Evolutionary conservation across 2,329 filamentous ascomycete genomes (phyloP).

Genomic region (Clarireedia paspali): DNA sequence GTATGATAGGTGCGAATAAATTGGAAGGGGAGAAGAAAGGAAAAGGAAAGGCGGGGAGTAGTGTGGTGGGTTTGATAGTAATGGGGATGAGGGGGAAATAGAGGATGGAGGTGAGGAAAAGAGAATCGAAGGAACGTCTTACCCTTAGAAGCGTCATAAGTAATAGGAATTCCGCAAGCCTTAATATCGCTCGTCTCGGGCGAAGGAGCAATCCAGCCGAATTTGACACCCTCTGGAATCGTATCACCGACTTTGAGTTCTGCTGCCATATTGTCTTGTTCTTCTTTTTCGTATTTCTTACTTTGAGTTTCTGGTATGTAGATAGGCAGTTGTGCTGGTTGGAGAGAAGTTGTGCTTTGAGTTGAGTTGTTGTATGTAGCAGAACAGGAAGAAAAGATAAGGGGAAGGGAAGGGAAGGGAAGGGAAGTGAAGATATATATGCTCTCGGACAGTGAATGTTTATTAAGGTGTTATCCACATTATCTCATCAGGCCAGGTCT

Average conservation of each 20-base stretch:
- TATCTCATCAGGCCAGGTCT: too few relatives aligned
- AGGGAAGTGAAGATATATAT: too few relatives aligned
- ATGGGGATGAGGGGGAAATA: background rate
- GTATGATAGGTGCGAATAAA: too few relatives aligned
- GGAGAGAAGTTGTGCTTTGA: background rate
- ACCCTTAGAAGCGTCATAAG: conserved; percentile 74
- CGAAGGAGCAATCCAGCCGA: conserved; percentile 76
- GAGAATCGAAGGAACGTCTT: conserved; percentile 8
- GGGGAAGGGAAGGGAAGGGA: too few relatives aligned
- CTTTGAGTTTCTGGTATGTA: too few relatives aligned
- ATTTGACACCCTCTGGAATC: conserved; percentile 75
- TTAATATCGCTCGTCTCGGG: conserved; percentile 61
- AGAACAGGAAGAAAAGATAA: too few relatives aligned
- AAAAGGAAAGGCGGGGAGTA: background rate
- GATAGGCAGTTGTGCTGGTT: too few relatives aligned
- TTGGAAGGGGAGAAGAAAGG: background rate
- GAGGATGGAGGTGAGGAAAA: background rate
- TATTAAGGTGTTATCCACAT: too few relatives aligned
- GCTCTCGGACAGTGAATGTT: too few relatives aligned
- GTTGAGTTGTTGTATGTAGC: too few relatives aligned
- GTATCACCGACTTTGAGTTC: conserved; percentile 59
- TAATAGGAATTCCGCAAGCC: conserved; percentile 68
- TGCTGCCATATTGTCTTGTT: conserved; percentile 17
- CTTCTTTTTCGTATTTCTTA: background rate
- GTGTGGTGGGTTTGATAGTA: too few relatives aligned